Evolutionary conservation across 805 yeast species (phyloP), one percentile per base, ranked within the genome.

Genomic region (Yueomyces sp.): DNA sequence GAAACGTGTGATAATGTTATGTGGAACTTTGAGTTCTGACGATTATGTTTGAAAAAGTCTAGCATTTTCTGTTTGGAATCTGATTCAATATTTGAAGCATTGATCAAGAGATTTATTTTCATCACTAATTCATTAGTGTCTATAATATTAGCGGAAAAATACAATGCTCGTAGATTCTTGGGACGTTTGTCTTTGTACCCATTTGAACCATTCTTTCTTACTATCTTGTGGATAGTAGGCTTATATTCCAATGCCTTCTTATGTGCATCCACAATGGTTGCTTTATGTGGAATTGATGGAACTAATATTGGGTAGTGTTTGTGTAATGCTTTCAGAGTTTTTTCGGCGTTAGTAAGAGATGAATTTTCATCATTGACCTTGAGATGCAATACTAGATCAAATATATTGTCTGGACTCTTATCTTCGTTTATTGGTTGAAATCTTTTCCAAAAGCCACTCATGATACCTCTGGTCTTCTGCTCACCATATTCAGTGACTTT

Each of bases 361-460:
- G 82, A 72, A 27, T 70, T 61, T 2, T 58, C 49, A 1, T 51
- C 53, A 4, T 50, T 47, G 2, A 76, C 73, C 4, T 69, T 63
- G 42, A 92, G 61, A 44, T 80, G 64, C 27, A 92, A 74, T 2
- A 85, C 66, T 9, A 65, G 47, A 56, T 85, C 90, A 64, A 88
- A 90, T 36, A 57, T 50, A 8, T 66, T 62, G 51, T 88, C 96
- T 0, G 95, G 94, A 3, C 55, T 59, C 11, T 48, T 57, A 0
- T 49, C 44, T 1, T 63, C 45, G 46, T 73, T 63, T 2, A 85
- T 69, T 0, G 77, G 74, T 55, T 85, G 84, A 53, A 80, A 85
- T 45, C 92, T 65, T 4, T 68, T 67, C 40, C 84, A 66, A 54
- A 90, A 88, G 0, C 88, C 86, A 31, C 66, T 65, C 85, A 90